Evolutionary conservation across 2,329 filamentous ascomycete genomes (phyloP).

Genomic region (Fusarium longipes): DNA sequence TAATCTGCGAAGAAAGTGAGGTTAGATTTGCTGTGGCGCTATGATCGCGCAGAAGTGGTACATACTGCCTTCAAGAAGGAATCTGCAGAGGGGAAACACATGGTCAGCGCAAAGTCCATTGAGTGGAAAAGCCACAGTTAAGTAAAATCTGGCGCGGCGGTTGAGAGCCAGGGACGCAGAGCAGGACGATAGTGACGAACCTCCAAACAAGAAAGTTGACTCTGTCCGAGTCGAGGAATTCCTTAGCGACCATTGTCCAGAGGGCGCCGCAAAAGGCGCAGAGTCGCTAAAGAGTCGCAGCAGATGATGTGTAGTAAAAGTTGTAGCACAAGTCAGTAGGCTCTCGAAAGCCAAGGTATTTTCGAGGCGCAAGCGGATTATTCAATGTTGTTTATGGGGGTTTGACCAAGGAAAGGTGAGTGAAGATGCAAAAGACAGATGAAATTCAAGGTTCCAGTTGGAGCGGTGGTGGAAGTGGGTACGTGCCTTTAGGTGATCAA

Average conservation of each 20-base stretch:
- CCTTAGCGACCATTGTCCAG: constrained; percentile 64
- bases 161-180: constrained; percentile 43
- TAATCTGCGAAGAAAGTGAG: constrained; percentile 62
- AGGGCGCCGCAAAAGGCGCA: constrained; percentile 51
- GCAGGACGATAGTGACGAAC: constrained; percentile 60
- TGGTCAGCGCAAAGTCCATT: constrained; percentile 37
- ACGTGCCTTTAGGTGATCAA: constrained; percentile 38
- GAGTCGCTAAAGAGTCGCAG: constrained; percentile 43
- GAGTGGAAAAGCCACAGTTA: constrained; percentile 15
- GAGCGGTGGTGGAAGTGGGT: constrained; percentile 46
- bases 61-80: constrained; percentile 72
- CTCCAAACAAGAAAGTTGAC: constrained; percentile 79
- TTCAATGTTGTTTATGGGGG: constrained; percentile 29
- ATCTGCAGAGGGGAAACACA: constrained; percentile 55
- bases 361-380: constrained; percentile 29
- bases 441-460: constrained; percentile 50
- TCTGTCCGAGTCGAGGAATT: constrained; percentile 73
- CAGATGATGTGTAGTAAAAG: constrained; percentile 19
- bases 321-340: constrained; percentile 27
- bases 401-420: constrained; percentile 45
- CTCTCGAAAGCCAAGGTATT: constrained; percentile 33
- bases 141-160: constrained; percentile 19
- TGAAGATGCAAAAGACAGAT: constrained; percentile 52
- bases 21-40: constrained; percentile 43
- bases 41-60: constrained; percentile 48